Conservation (phyloP, 164 flowering plant genomes). For the Magnolia kwangsiensis region DNA sequence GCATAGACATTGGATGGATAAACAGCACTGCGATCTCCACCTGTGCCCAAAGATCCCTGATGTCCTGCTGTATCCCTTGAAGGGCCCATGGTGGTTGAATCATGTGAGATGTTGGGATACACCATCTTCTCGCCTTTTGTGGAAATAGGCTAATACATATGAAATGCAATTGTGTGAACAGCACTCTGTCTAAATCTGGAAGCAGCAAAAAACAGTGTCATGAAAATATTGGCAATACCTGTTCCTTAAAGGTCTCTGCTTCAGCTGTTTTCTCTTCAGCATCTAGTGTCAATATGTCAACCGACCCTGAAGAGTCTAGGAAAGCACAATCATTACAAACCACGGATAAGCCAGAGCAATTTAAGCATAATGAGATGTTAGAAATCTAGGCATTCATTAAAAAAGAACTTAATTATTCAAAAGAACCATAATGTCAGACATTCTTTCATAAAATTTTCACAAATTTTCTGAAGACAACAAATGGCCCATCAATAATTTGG, state of each 20-base stretch:
- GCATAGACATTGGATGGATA: conserved; percentile 50
- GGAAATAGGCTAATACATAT: conserved; percentile 39
- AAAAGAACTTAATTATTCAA: too few species aligned
- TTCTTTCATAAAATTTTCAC: too few species aligned
- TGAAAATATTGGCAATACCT: conserved; percentile 33
- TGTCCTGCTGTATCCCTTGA: conserved; percentile 36
- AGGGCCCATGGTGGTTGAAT: conserved; percentile 41
- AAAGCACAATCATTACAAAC: background rate
- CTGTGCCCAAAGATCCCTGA: conserved; percentile 35
- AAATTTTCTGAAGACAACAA: too few species aligned
- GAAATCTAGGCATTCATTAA: too few species aligned
- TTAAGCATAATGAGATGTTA: background rate
- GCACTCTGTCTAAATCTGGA: background rate
- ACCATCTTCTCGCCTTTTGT: conserved; percentile 48
- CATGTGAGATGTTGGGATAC: conserved; percentile 48
- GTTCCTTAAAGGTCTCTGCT: conserved; percentile 52
- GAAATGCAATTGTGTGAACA: conserved; percentile 5
- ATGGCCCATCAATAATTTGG: too few species aligned
- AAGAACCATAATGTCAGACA: too few species aligned
- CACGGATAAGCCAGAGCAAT: background rate
- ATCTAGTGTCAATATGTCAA: conserved; percentile 37
- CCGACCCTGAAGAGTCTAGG: conserved; percentile 29
- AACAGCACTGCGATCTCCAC: conserved; percentile 36
- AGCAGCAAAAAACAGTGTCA: background rate
- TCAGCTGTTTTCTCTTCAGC: conserved; percentile 48